Conservation (phyloP, 2,329 filamentous ascomycete genomes). For the Ilyonectria sp. region DNA sequence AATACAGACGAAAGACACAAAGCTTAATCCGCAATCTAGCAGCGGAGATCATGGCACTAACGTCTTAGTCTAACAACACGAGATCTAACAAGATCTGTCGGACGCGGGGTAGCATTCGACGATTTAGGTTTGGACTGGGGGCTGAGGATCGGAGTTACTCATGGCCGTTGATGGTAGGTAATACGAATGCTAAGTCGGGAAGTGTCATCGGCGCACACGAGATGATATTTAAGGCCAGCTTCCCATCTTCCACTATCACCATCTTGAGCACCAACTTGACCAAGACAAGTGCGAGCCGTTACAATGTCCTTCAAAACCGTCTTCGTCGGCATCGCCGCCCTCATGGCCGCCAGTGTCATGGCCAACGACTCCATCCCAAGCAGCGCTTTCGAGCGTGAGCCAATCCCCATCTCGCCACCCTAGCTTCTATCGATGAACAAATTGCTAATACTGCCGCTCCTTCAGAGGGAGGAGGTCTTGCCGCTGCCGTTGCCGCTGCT, state of each 20-base stretch:
- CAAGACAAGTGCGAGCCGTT: neutral
- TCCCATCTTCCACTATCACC: neutral
- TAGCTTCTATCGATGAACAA: no score
- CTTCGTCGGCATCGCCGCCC: neutral
- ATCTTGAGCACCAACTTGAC: neutral
- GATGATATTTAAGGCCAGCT: neutral
- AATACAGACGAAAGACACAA: no score
- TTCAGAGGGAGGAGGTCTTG: constrained; percentile 9
- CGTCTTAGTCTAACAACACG: no score
- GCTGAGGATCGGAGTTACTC: no score
- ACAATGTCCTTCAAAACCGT: constrained; percentile 11
- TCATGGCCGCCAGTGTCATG: constrained; percentile 11
- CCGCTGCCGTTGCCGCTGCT: constrained; percentile 22
- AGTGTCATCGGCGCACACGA: no score
- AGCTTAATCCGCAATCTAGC: no score
- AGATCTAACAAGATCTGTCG: no score
- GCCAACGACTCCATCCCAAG: constrained; percentile 19
- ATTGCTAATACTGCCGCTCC: neutral
- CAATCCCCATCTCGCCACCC: neutral
- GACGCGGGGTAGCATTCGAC: no score
- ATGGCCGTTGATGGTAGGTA: no score
- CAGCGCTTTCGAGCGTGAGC: constrained; percentile 18
- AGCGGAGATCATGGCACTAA: no score
- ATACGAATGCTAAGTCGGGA: no score
- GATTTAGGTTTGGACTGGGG: no score